Base-by-base conservation (phyloP, 1,284 basidiomycete genomes). In the Fistulinella cinereoalba region DNA sequence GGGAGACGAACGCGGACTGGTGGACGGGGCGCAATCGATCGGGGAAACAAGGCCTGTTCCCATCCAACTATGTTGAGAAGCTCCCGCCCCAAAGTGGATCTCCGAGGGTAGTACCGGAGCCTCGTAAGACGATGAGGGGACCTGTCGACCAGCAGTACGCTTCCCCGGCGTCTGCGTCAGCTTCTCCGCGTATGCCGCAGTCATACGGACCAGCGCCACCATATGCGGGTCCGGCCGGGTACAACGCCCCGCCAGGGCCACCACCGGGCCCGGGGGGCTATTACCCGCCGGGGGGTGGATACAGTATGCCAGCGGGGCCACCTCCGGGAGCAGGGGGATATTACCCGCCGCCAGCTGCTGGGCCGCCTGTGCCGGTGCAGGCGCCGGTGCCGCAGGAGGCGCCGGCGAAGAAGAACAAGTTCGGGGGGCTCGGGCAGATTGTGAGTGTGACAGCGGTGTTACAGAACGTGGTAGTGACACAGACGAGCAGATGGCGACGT, bases 391-490 rank as follows among this genome's bases (percentile, higher is more conserved):
- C 58, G 21, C 73, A 70, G 7, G 71, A 69, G 22, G 65, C 67
- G 33, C 70, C 73, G 47, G 70, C 71, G 54, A 85, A 87, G 71
- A 79, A 79, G 64, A 70, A 62, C 61, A 82, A 77, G 54, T 80
- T 79, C 51, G 81, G 81, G 0, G 72, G 72, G 22, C 72, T 81
- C 33, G 80, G 81, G 6, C 74, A 73, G 52, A 80, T 80, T 19
- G 83, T 85, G 54, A 47, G 71, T 62, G 32, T 22, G 41, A 24
- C 19, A 16, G 36, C 12, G 42, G 34, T 12, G 37, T 36, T 22
- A 28, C n/a, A 5, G 25, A 23, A 24, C 31, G 9, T n/a, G 31
- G 31, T 19, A 11, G 6, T 52, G 29, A 51, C 27, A 13, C 10
- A 31, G 11, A 21, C 32, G 33, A 25, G 27, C 47, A 81, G 80